phyloP scores from a whole-genome alignment of 78 protist genomes.

The Dictyostelium capitatum region DNA sequence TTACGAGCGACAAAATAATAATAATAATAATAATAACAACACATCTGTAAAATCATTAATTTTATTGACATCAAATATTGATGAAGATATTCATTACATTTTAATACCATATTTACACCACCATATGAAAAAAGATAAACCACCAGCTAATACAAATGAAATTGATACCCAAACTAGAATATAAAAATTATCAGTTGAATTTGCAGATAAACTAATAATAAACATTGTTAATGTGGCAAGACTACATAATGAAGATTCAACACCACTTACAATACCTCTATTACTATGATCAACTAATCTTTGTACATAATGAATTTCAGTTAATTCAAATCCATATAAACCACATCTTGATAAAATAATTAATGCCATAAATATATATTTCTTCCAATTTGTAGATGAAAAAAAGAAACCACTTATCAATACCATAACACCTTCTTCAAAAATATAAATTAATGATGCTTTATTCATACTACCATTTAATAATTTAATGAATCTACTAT shows the following conservation, averaged over 20 bases:
- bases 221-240: constrained; percentile 21
- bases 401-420: constrained; percentile 11
- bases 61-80: no score
- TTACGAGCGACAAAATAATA: no score
- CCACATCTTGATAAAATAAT: constrained; percentile 59
- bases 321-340: constrained; percentile 48
- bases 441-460: background rate
- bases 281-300: constrained; percentile 5
- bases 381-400: no score
- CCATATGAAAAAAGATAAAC: constrained; percentile 24
- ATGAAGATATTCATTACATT: no score
- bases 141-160: constrained; percentile 22
- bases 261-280: constrained; percentile 51
- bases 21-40: no score
- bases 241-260: constrained; percentile 42
- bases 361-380: constrained; percentile 11
- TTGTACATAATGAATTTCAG: constrained; percentile 47
- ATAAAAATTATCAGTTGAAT: background rate
- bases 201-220: background rate
- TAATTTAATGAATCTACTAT: background rate
- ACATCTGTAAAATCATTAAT: no score
- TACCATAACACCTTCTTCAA: constrained; percentile 22
- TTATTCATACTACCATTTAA: background rate
- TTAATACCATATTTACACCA: background rate
- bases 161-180: constrained; percentile 42